phyloP scores from a whole-genome alignment of 352 stramenopile genomes.

The Hyaloperonospora brassicae region DNA sequence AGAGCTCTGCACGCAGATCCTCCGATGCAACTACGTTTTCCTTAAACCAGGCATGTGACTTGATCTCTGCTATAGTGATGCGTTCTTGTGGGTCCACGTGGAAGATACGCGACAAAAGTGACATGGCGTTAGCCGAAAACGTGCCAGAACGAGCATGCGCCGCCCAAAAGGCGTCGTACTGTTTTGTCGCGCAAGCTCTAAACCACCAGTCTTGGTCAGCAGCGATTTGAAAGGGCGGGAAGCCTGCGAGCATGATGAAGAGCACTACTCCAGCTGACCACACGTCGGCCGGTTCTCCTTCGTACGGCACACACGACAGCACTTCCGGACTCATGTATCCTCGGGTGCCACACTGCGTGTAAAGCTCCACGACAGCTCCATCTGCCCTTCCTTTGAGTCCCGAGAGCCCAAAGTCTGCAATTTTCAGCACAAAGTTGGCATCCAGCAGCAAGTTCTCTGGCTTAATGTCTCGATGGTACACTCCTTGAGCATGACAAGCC shows the following conservation, averaged over 20 bases:
- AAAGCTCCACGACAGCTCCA: conserved; percentile 52
- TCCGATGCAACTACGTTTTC: conserved; percentile 34
- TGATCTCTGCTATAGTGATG: conserved; percentile 75
- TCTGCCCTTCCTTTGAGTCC: conserved; percentile 69
- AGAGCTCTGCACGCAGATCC: conserved; percentile 42
- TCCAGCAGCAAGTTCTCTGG: conserved; percentile 90
- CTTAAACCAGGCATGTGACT: conserved; percentile 60
- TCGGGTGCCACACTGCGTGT: conserved; percentile 85
- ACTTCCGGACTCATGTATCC: conserved; percentile 93
- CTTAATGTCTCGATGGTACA: conserved; percentile 92
- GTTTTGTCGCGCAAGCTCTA: conserved; percentile 53
- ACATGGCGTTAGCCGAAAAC: conserved; percentile 70
- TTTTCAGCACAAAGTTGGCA: conserved; percentile 80
- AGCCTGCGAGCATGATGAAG: conserved; percentile 90
- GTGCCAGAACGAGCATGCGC: conserved; percentile 56
- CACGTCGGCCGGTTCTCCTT: conserved; percentile 82
- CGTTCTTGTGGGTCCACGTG: conserved; percentile 58
- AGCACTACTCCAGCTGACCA: conserved; percentile 90
- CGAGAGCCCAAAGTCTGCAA: conserved; percentile 94
- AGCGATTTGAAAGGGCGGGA: conserved; percentile 88
- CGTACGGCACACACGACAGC: conserved; percentile 72
- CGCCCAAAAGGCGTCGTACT: conserved; percentile 77
- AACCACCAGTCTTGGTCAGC: conserved; percentile 88
- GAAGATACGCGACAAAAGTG: conserved; percentile 68
- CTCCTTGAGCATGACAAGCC: conserved; percentile 68